Evolutionary conservation across 768 basidiomycete species (phyloP), one percentile per base, ranked within the genome.

Genomic region (Leccinum disarticulatum): DNA sequence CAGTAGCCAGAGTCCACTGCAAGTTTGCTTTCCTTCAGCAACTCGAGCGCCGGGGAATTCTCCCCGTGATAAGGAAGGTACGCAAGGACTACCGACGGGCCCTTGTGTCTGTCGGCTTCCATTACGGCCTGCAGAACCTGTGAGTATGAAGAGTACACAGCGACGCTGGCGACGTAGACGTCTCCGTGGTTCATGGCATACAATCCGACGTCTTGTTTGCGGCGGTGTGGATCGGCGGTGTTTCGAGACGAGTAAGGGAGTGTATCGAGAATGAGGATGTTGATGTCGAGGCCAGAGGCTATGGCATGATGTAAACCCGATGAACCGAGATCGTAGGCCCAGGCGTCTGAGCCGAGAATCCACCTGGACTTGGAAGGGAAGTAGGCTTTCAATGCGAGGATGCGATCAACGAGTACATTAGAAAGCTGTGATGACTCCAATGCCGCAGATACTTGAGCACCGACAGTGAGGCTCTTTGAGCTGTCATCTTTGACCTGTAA

Each of bases 171-270:
- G 57, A 97, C 97, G 71, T 91, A 99, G 60, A 95, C 93, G 70
- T 95, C 90, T 11, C 96, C 96, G 73, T 97, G 90, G 77, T 97
- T 98, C 90, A 98, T 95, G 27, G 96, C 97, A 69, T 99, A 99
- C 53, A 99, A 79, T 3, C 96, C 97, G 54, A 95, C 90, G 73
- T 99, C 97, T 69, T 94, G 95, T 77, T 98, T 98, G 33, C 41
- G 41, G 60, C 92, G 86, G 61, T 83, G 80, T 10, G 85, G 87
- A 64, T 90, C 90, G 6, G 76, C 80, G 27, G 80, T 74, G 68
- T 87, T 85, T 56, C 93, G 87, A 36, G 86, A 75, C 2, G 93
- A 87, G 76, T 97, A 99, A 1, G 97, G 93, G 3, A 88, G 76
- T 7, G 90, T 95, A 75, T 99, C 97, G 68, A 98, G 86, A 64